Evolutionary conservation across 768 basidiomycete genomes (phyloP).

Genomic region (Calocera cornea): DNA sequence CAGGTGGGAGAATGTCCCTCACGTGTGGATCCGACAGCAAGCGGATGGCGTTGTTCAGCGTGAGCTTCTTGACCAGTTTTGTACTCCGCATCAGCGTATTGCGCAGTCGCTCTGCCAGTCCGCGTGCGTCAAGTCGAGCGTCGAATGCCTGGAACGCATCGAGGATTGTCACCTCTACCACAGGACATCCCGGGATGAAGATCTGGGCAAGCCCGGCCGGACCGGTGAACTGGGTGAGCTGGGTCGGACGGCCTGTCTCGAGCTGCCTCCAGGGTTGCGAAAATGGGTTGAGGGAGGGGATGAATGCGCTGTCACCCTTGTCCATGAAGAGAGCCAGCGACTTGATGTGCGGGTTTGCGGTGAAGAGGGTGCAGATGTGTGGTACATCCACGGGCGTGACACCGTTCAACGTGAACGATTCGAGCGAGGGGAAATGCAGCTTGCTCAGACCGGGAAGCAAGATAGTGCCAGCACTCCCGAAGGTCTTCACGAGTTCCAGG

Average conservation of each 20-base stretch:
- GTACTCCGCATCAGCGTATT: neutral
- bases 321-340: neutral
- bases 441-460: neutral
- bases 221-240: neutral
- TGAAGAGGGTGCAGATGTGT: neutral
- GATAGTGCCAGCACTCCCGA: neutral
- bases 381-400: neutral
- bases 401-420: neutral
- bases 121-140: neutral
- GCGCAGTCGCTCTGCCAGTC: neutral
- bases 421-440: neutral
- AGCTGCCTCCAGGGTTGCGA: neutral
- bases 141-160: constrained; percentile 1
- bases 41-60: neutral
- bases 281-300: neutral
- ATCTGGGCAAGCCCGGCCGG: neutral
- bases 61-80: neutral
- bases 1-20: neutral
- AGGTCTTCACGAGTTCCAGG: neutral
- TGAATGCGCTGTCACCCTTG: neutral
- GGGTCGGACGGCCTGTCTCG: neutral
- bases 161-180: neutral
- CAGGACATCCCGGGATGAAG: neutral
- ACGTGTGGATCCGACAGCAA: neutral
- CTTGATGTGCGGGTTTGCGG: neutral